Base-by-base conservation (phyloP, 768 basidiomycete species). In the Psilocybe sp. region DNA sequence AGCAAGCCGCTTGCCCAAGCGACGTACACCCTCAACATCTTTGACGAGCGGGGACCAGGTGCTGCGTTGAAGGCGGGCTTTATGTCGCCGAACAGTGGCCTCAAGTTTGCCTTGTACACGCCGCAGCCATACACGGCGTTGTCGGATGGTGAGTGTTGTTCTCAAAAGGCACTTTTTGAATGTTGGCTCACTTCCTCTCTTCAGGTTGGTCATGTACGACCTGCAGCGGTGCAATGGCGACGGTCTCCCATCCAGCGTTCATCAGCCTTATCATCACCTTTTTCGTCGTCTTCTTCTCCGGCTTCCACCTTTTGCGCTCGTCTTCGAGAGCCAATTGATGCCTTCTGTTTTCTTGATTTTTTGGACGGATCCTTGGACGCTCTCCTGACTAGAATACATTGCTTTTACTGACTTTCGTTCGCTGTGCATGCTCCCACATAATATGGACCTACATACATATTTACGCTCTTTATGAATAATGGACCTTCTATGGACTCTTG, bases 51-150 rank as follows among this genome's bases (percentile, higher is more conserved):
- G 56, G 94, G 94, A 0, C 76, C 82, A 5, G 76, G 72, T 6
- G 81, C 85, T 0, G 69, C 72, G 13, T 73, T 81, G 37, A 63
- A 69, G 19, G 78, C 81, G 0, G 93, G 94, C 2, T 76, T 77
- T 59, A 71, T 97, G 55, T 71, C 73, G 56, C 82, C 87, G 39
- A 89, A 90, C 60, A 77, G 77, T 37, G 81, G 76, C 0, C 70
- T 92, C 41, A 73, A 80, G 60, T 96, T 97, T 72, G 92, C 91
- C 38, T 68, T 97, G 60, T 97, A 95, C 61, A 82, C 83, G 0
- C 91, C 92, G 0, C 79, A 80, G 58, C 16, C 75, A 12, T 92
- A 92, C 63, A 89, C 85, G 0, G 75, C 82, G 5, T 61, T 92
- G 7, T 64, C 76, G 15, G 56, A 53, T 41, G 66, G 68, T 69